phyloP scores from a whole-genome alignment of 2,329 filamentous ascomycete genomes.

The Xylariaceae sp. region DNA sequence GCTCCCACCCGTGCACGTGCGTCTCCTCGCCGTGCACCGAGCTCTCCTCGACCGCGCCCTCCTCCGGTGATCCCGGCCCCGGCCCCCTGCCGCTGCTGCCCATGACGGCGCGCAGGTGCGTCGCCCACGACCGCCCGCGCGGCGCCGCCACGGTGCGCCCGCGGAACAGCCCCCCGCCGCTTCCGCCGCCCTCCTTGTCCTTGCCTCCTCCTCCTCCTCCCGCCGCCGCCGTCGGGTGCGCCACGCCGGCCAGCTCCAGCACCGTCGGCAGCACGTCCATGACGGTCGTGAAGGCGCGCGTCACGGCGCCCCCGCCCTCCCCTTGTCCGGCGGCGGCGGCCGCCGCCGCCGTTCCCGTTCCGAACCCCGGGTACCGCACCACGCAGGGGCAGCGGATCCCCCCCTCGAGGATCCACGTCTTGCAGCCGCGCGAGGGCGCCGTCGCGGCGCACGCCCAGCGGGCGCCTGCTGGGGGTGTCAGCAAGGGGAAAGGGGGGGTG shows the following conservation, averaged over 20 bases:
- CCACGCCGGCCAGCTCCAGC: not conserved
- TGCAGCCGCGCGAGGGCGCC: not conserved
- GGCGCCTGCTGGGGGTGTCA: not conserved
- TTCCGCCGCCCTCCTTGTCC: too few relatives aligned
- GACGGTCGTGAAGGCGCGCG: not conserved
- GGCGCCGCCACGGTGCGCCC: not conserved
- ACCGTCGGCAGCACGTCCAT: not conserved
- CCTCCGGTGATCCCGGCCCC: not conserved
- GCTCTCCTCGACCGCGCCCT: slow-evolving; percentile 42
- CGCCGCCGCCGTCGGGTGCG: not conserved
- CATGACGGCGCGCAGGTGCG: not conserved
- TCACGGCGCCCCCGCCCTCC: not conserved
- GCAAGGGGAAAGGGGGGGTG: too few relatives aligned
- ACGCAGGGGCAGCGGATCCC: not conserved
- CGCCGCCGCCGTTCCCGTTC: not conserved
- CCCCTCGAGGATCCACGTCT: not conserved
- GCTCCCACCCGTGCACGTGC: slow-evolving; percentile 26
- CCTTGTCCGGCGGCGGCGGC: too few relatives aligned
- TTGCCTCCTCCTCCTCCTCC: too few relatives aligned
- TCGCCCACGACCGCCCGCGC: not conserved
- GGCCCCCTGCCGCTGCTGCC: not conserved
- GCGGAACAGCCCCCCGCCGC: too few relatives aligned
- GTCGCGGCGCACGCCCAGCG: not conserved
- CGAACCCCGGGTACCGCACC: not conserved
- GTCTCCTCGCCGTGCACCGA: slow-evolving; percentile 18